A percentile compares a stretch with the other conserved stretches of the same genome.
Evolutionary conservation across 1,139 yeast genomes (phyloP).

Genomic region (Pichia sp.): DNA sequence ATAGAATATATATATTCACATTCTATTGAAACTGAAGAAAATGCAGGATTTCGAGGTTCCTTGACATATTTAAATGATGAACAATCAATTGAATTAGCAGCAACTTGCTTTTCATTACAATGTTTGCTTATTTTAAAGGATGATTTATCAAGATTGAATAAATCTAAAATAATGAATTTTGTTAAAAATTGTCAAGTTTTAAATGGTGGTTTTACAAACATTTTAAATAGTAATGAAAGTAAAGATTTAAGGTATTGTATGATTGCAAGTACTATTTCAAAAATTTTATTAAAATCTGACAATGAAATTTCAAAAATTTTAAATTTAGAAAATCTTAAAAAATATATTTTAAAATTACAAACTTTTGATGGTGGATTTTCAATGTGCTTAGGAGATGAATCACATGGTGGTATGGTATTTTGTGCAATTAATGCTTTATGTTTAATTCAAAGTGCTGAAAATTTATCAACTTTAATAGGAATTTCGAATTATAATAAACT

Average conservation of each 20-base stretch:
- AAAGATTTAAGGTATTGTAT: conserved; percentile 69
- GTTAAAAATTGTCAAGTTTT: conserved; percentile 47
- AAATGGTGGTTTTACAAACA: conserved; percentile 53
- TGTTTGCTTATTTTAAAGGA: conserved; percentile 43
- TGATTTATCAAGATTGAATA: conserved; percentile 36
- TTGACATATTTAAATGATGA: conserved; percentile 30
- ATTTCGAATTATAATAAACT: conserved; percentile 36
- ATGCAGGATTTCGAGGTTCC: conserved; percentile 51
- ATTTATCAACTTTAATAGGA: background rate
- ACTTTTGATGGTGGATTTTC: conserved; percentile 69
- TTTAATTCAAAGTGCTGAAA: conserved; percentile 32
- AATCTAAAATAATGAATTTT: conserved; percentile 43
- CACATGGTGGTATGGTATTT: conserved; percentile 84
- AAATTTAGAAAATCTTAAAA: conserved; percentile 34
- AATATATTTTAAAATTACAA: conserved; percentile 39
- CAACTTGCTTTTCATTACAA: conserved; percentile 62
- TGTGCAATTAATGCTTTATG: conserved; percentile 70
- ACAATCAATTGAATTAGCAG: conserved; percentile 58
- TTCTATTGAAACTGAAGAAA: conserved; percentile 34
- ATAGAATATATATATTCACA: conserved; percentile 45
- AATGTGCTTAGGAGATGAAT: conserved; percentile 45
- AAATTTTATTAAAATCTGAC: conserved; percentile 40
- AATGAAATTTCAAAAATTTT: conserved; percentile 31
- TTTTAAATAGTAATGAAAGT: conserved; percentile 50
- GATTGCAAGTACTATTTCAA: conserved; percentile 61